Evolutionary conservation across 768 basidiomycete species (phyloP).

Genomic region (Imleria badia): DNA sequence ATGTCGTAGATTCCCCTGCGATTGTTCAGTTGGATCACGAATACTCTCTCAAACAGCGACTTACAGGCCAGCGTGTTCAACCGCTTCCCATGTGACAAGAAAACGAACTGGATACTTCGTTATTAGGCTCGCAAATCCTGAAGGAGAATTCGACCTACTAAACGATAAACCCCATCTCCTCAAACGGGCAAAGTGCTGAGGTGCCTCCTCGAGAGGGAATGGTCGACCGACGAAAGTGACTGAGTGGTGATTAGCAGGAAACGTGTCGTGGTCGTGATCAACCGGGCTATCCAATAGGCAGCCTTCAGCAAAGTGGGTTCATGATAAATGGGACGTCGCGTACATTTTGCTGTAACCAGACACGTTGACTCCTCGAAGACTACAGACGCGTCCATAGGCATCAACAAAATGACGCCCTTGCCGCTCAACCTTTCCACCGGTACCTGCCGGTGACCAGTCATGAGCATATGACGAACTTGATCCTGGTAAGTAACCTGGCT

Average conservation of each 20-base stretch:
- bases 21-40: background rate
- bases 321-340: background rate
- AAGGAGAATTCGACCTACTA: slow-evolving; percentile 47
- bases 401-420: slow-evolving; percentile 86
- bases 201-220: slow-evolving; percentile 88
- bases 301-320: slow-evolving; percentile 21
- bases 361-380: slow-evolving; percentile 82
- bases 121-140: background rate
- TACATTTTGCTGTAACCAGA: slow-evolving; percentile 83
- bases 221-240: slow-evolving; percentile 90
- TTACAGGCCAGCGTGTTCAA: slow-evolving; percentile 91
- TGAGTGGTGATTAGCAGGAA: slow-evolving; percentile 59
- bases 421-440: slow-evolving; percentile 53
- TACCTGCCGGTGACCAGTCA: slow-evolving; percentile 63
- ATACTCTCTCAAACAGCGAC: slow-evolving; percentile 32
- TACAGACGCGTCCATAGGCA: slow-evolving; percentile 73
- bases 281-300: slow-evolving; percentile 48
- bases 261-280: slow-evolving; percentile 64
- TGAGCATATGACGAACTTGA: slow-evolving; percentile 59
- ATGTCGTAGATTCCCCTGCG: slow-evolving; percentile 79
- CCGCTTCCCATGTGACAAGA: slow-evolving; percentile 94
- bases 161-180: slow-evolving; percentile 88
- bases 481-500: slow-evolving; percentile 46
- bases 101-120: slow-evolving; percentile 64
- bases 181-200: slow-evolving; percentile 76